Percentiles rank a stretch among this genome's conserved stretches.
Conservation (phyloP, 106 monocot genomes). For the Amphibolis antarctica region DNA sequence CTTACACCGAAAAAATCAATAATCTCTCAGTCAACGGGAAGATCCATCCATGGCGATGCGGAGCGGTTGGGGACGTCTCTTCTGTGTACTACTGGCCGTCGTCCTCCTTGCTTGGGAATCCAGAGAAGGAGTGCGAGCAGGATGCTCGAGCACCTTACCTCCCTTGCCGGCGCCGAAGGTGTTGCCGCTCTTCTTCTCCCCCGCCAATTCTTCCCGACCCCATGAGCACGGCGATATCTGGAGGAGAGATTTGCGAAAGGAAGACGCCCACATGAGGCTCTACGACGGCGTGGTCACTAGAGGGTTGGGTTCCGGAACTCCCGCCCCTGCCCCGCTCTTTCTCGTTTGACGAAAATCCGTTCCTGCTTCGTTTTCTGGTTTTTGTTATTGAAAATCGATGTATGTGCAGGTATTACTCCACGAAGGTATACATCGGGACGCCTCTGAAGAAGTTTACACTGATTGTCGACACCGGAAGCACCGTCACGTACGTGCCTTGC, state of each 20-base stretch:
- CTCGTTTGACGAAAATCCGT: no score
- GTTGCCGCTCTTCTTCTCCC: conserved; percentile 1
- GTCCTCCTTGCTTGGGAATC: not conserved
- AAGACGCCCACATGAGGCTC: conserved; percentile 44
- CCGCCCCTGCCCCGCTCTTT: not conserved
- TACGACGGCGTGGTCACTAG: conserved; percentile 69
- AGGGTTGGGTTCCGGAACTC: conserved; percentile 35
- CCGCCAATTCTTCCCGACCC: not conserved
- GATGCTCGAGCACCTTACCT: not conserved
- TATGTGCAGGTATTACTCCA: conserved; percentile 47
- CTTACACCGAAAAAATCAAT: no score
- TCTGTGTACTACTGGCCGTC: no score
- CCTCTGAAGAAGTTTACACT: conserved; percentile 56
- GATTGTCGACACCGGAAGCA: conserved; percentile 62
- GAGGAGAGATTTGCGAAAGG: not conserved
- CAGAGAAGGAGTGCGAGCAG: not conserved
- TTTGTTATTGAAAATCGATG: not conserved
- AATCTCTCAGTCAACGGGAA: no score
- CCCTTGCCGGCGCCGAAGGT: not conserved
- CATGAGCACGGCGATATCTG: no score
- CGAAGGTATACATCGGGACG: conserved; percentile 48
- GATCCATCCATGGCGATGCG: no score
- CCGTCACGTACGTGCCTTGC: conserved; percentile 62
- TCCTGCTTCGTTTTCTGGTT: not conserved
- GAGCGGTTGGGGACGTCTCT: no score